These are phyloP conservation scores for Spizellomyces punctatus DNA, from an alignment of 192 early-diverging fungal species.

Conservation along the genomic window DNA sequence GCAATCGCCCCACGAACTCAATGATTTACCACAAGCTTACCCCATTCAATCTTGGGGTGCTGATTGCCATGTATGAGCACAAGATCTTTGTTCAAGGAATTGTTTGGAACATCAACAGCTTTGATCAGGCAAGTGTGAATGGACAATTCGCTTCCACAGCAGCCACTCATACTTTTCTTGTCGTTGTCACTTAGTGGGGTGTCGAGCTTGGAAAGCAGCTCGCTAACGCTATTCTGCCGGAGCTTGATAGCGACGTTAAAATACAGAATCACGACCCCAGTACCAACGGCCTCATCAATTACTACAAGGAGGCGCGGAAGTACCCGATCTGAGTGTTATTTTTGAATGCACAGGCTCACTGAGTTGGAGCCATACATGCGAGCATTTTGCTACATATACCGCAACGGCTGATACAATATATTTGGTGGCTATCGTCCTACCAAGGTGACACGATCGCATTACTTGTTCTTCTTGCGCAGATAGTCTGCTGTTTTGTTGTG, in stretches of 20 bases:
- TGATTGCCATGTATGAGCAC: conserved; percentile 99
- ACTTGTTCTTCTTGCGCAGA: conserved; percentile 57
- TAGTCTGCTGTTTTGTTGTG: conserved; percentile 43
- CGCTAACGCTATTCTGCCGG: conserved; percentile 93
- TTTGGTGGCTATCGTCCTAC: too few species aligned
- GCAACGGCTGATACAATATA: too few species aligned
- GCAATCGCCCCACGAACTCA: conserved; percentile 97
- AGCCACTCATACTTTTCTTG: neutral
- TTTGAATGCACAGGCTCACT: neutral
- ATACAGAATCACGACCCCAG: conserved; percentile 85
- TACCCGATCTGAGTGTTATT: neutral
- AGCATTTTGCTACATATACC: too few species aligned
- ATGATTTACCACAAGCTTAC: conserved; percentile 92
- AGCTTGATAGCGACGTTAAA: conserved; percentile 63
- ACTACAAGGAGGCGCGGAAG: conserved; percentile 60
- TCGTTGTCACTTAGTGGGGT: conserved; percentile 52
- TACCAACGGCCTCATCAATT: conserved; percentile 98
- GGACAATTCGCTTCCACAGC: neutral
- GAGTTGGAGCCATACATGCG: too few species aligned
- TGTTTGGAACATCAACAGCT: conserved; percentile 98
- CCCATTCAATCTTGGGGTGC: conserved; percentile 84
- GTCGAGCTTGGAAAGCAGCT: conserved; percentile 99
- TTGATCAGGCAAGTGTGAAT: conserved; percentile 69
- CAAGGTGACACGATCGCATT: neutral
- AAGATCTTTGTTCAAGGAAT: conserved; percentile 99